Evolutionary conservation across 768 basidiomycete species (phyloP), one percentile per base, ranked within the genome.

Genomic region (Lanmaoa pseudosensibilis): DNA sequence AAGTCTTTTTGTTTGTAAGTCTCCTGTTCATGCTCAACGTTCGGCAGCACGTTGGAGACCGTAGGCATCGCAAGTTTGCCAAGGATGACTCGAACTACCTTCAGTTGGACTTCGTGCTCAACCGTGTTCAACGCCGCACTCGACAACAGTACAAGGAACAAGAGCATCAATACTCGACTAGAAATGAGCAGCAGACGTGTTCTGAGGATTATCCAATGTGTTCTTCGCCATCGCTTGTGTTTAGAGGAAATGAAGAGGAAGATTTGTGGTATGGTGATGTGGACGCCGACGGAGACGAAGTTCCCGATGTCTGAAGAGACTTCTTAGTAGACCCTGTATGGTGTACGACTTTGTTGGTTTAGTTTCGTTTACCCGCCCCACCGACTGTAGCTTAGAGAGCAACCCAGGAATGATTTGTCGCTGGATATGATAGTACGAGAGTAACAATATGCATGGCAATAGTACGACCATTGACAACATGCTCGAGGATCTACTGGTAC

Each of bases 31-130:
- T 55, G 48, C 52, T 58, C 19, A 51, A 36, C 44, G 2, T 55
- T 46, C 21, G 27, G 50, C 63, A 97, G 94, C 94, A 97, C 67
- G 78, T 89, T 52, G 71, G 73, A 46, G 78, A 85, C 16, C 82
- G 81, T 46, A 90, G 80, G 65, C 96, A 98, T 70, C 82, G 84
- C 51, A 88, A 86, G 58, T 98, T 92, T 70, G 94, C 96, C 0
- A 73, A 72, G 16, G 84, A 94, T 63, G 79, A 85, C 54, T 77
- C 79, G 21, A 93, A 98, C 71, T 98, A 94, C 68, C 64, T 76
- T 30, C 82, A 85, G 52, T 80, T 98, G 30, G 96, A 98, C 72
- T 75, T 72, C 37, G 80, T 95, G 27, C 80, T 98, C 21, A 71
- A 73, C 25, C 82, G 85, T 9, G 83, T 94, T 34, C 69, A 67